Evolutionary conservation across 345 rosid species (phyloP), one percentile per base, ranked within the genome.

Genomic region (Atalantia buxifolia): DNA sequence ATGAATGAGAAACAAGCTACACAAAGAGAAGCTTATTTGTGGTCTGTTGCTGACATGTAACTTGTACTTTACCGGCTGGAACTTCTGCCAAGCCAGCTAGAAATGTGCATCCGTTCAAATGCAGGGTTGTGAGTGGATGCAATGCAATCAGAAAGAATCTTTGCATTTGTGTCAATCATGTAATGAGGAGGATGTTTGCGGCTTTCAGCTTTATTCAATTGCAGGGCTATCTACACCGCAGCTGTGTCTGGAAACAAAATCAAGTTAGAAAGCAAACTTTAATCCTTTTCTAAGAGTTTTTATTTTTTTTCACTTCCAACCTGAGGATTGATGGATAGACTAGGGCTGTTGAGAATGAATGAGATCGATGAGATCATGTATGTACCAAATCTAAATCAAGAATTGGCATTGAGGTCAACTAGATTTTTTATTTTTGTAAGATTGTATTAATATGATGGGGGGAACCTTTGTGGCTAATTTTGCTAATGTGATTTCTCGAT

Each of bases 11-110:
- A 88, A 72, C 84, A 75, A 80, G 99, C 99, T 40, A 91, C 97
- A 0, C 95, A 96, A 77, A 86, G 79, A 78, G 99, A 96, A 82
- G 98, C 98, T 59, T 96, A 94, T 79, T 89, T 94, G 5, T 96
- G 99, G 99, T 86, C 98, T 9, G 97, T 92, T 18, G 81, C 99
- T 1, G 99, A 96, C 45, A 94, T 94, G 99, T 96, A 79, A 91
- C 36, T 55, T 61, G 28, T 63, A 25, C 10, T 25, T 53, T 3
- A 19, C 30, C 31, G 14, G 16, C 9, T 16, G 1, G 36, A 27
- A 35, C 16, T 18, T 70, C 22, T 8, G 6, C 7, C 1, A 53
- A 67, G 13, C 53, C 53, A 67, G 53, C 71, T 22, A n/a, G 25
- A 33, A 33, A 57, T 57, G 18, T 31, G 27, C 9, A 1, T 21